Evolutionary conservation across 164 flowering plant species (phyloP).

Genomic region (Nymphaea colorata): DNA sequence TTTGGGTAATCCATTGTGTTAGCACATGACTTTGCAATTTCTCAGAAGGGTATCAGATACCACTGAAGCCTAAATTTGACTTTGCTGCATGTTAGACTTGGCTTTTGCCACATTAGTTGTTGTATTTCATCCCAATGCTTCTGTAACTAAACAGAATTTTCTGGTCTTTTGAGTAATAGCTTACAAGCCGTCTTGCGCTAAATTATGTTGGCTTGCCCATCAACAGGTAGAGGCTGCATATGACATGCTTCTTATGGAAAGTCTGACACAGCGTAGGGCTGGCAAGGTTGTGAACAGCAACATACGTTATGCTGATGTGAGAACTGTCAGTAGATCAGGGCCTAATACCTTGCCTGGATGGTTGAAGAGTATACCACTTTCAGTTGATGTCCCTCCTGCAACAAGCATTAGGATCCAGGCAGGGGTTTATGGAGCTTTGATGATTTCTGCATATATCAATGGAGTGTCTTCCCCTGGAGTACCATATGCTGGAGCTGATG

Average conservation of each 20-base stretch:
- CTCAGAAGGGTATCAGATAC: neutral
- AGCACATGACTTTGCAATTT: no score
- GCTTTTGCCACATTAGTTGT: neutral
- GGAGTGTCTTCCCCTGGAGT: conserved; percentile 40
- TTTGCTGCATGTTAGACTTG: neutral
- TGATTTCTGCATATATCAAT: conserved; percentile 64
- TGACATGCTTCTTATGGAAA: conserved; percentile 91
- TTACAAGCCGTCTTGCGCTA: neutral
- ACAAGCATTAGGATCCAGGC: conserved; percentile 64
- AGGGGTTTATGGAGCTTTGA: conserved; percentile 79
- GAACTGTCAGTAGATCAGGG: conserved; percentile 33
- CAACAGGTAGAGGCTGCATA: conserved; percentile 93
- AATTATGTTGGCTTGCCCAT: neutral
- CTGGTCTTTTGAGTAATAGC: neutral
- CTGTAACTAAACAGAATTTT: neutral
- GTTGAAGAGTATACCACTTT: conserved; percentile 55
- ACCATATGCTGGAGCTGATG: conserved; percentile 62
- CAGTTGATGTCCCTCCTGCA: conserved; percentile 58
- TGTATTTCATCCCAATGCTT: no score
- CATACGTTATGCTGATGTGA: conserved; percentile 84
- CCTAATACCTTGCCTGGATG: conserved; percentile 61
- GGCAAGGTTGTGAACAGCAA: conserved; percentile 68
- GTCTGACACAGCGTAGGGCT: conserved; percentile 67
- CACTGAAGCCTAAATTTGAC: neutral
- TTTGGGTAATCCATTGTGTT: no score